Base-by-base conservation (phyloP, 106 monocot genomes). In the Hemerocallis citrina region DNA sequence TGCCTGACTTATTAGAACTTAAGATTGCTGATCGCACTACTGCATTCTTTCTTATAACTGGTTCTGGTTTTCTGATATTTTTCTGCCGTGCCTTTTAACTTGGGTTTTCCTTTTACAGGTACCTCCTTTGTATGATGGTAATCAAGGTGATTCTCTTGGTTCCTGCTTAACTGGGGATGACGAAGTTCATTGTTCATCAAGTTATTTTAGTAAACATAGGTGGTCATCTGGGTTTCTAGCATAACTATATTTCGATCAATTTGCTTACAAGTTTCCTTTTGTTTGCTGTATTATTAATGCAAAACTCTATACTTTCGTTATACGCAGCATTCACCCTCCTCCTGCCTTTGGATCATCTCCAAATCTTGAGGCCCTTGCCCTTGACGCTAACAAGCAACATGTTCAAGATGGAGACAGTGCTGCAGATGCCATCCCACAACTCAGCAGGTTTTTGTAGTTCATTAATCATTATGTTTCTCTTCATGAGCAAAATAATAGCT, bases 261-360 rank as follows among this genome's bases (percentile, higher is more conserved):
- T 36, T 39, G 21, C 37, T 38, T 23, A 39, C 38, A 5, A 20
- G 6, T 35, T 35, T 57, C 25, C 19, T 21, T 5, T 0, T 45
- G 19, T 14, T n/a, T 22, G 24, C 24, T 32, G 28, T 28, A 10
- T 28, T 47, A 10, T 37, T 48, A 34, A 38, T 68, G 4, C 34
- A 37, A 52, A 48, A 40, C n/a, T 65, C 24, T 27, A 40, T 55
- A 15, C 16, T 33, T 34, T 56, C 57, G 4, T 7, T 24, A 16
- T 60, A 31, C 20, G 55, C 75, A 81, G 84, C 41, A 63, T 65
- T 45, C 80, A 88, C 37, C 84, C 77, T 7, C 86, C 81, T 64
- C 87, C 92, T 61, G 79, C 84, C 19, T 88, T 92, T 74, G 92
- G 92, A 65, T 88, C 92, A 61, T 78, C 87, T 30, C 40, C 78